Conservation (phyloP, 768 basidiomycete genomes). For the Tubosaeta sp. region DNA sequence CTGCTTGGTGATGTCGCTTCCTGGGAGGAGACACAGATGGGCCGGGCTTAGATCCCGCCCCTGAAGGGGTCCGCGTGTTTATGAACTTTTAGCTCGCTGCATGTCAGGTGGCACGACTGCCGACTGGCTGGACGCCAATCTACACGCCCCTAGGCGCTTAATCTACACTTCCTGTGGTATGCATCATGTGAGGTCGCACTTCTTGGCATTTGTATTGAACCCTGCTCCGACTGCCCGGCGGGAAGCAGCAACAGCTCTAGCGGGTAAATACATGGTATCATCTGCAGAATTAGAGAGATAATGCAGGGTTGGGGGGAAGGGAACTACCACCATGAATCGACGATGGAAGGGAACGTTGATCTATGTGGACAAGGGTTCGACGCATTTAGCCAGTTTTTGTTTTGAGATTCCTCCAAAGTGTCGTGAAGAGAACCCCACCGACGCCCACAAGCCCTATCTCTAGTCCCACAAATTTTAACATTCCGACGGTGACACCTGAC, state of each 20-base stretch:
- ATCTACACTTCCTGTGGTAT: neutral
- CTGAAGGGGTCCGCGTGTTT: neutral
- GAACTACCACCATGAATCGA: neutral
- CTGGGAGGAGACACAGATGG: neutral
- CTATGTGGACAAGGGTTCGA: neutral
- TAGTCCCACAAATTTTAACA: slow-evolving; percentile 55
- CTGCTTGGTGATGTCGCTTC: neutral
- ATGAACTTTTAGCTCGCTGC: too few relatives aligned
- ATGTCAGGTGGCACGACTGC: too few relatives aligned
- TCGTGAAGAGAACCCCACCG: slow-evolving; percentile 49
- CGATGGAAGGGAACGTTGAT: neutral
- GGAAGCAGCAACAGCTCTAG: neutral
- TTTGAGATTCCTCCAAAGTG: slow-evolving; percentile 61
- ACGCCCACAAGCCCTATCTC: slow-evolving; percentile 59
- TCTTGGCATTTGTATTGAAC: neutral
- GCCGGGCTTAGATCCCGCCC: neutral
- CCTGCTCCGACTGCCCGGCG: neutral
- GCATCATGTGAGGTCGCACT: neutral
- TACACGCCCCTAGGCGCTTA: neutral
- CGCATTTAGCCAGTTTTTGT: slow-evolving; percentile 52
- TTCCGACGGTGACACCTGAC: slow-evolving; percentile 49
- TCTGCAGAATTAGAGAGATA: neutral
- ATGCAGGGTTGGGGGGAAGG: neutral
- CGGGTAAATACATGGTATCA: neutral
- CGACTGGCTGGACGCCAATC: neutral